Base-by-base conservation (phyloP, 345 rosid genomes). In the Hibiscus trionum region DNA sequence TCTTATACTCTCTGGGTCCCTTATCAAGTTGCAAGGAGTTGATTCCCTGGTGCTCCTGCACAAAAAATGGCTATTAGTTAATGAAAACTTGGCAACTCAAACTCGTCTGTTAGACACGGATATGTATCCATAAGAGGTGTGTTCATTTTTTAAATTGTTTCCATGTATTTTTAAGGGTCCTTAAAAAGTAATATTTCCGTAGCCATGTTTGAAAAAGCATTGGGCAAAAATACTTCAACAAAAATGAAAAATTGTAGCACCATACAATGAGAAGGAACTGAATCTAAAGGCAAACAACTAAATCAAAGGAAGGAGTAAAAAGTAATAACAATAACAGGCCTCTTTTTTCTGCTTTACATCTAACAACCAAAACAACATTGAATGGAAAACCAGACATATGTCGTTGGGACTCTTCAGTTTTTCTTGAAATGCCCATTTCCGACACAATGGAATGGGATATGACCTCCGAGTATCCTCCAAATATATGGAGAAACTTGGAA, bases 21-120 rank as follows among this genome's bases (percentile, higher is more conserved):
- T 81, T 68, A 85, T 82, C 85, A 89, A 85, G 83, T 92, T 93
- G 83, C 96, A 85, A 61, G 98, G 99, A 49, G 99, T 90, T 60
- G 96, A 89, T 71, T 95, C 98, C 81, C 98, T 86, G 15, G 90
- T 85, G 74, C 87, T 73, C 86, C 97, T 95, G 87, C 68, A 77
- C 68, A 14, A 39, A 31, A 26, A 57, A 27, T 16, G 35, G 12
- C 17, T 17, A 15, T 19, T n/a, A 29, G 42, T 73, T 26, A 60
- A 65, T 19, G 44, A n/a, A 59, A 57, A 72, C 59, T 8, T 55
- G 8, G 57, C 19, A 17, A 55, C 59, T 19, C 58, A 55, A 17
- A 55, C 58, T 55, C 21, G 10, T 17, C 3, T 17, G 11, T 52
- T n/a, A 52, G 19, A 52, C 5, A n/a, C 1, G 4, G 19, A 52